A percentile compares a stretch with the other conserved stretches of the same genome.
These are phyloP conservation scores for Vigna radiata DNA, from an alignment of 306 rosid genomes.

Conservation along the genomic window DNA sequence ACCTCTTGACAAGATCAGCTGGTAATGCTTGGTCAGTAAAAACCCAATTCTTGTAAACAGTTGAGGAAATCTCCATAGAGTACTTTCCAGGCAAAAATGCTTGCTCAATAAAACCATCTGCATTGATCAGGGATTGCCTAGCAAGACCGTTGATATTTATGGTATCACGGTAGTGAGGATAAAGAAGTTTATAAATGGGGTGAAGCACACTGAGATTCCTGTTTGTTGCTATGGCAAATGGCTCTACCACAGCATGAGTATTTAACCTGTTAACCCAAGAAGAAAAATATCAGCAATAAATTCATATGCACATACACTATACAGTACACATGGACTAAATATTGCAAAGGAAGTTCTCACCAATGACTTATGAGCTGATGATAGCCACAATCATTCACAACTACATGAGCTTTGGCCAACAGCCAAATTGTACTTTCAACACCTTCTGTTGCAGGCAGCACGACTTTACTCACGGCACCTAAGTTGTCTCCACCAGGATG, in stretches of 20 bases:
- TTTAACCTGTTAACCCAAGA: conserved; percentile 25
- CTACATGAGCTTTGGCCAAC: conserved; percentile 74
- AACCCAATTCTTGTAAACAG: conserved; percentile 48
- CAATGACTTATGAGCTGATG: conserved; percentile 83
- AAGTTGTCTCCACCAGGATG: conserved; percentile 61
- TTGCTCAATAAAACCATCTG: conserved; percentile 47
- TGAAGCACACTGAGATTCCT: conserved; percentile 37
- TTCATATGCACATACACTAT: not conserved
- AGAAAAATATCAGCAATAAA: not conserved
- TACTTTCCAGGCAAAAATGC: conserved; percentile 44
- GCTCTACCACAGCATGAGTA: conserved; percentile 33
- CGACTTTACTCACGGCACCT: conserved; percentile 62
- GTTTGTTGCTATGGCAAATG: conserved; percentile 36
- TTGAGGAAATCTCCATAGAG: conserved; percentile 50
- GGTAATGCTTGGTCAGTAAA: conserved; percentile 51
- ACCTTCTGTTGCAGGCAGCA: conserved; percentile 61
- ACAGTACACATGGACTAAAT: not conserved
- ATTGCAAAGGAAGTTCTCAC: conserved; percentile 36
- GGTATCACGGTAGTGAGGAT: conserved; percentile 50
- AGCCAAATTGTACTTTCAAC: conserved; percentile 67
- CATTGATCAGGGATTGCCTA: conserved; percentile 47
- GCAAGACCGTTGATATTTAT: conserved; percentile 55
- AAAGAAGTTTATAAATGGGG: conserved; percentile 25
- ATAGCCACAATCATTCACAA: conserved; percentile 70
- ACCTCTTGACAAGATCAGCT: conserved; percentile 56